These are phyloP conservation scores for Monilinia polystroma DNA, from an alignment of 2,329 filamentous ascomycete species.

Conservation along the genomic window DNA sequence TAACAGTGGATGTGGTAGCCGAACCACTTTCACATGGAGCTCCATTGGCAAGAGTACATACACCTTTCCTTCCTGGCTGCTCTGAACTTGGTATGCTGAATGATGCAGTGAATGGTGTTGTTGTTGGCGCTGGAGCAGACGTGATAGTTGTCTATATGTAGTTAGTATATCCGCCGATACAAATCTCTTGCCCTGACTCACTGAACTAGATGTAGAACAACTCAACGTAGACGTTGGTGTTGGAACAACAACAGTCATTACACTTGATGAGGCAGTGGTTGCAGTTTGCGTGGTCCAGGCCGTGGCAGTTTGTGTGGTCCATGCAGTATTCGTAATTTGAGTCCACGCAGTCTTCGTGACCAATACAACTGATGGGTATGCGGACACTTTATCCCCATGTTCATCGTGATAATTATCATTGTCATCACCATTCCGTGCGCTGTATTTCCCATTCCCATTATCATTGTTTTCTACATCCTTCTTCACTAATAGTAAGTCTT, in stretches of 20 bases:
- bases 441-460: not conserved
- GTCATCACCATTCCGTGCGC: not conserved
- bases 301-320: constrained; percentile 19
- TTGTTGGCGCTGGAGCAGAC: not conserved
- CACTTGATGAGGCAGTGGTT: constrained; percentile 8
- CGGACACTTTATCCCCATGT: not conserved
- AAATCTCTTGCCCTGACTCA: constrained; percentile 2
- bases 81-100: constrained; percentile 10
- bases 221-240: constrained; percentile 7
- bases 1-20: constrained; percentile 9
- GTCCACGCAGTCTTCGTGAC: constrained; percentile 15
- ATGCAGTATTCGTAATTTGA: constrained; percentile 18
- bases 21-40: not conserved
- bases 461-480: constrained; percentile 18
- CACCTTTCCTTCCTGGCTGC: constrained; percentile 14
- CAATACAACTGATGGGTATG: not conserved
- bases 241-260: constrained; percentile 3
- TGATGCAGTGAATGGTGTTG: not conserved
- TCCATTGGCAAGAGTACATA: constrained; percentile 16
- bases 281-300: constrained; percentile 14
- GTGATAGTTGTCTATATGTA: constrained; percentile 12
- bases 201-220: not conserved
- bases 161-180: not conserved
- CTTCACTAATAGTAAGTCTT: constrained; percentile 14
- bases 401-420: not conserved